Conservation (phyloP, 2,329 filamentous ascomycete genomes). For the Colletotrichum sp. region DNA sequence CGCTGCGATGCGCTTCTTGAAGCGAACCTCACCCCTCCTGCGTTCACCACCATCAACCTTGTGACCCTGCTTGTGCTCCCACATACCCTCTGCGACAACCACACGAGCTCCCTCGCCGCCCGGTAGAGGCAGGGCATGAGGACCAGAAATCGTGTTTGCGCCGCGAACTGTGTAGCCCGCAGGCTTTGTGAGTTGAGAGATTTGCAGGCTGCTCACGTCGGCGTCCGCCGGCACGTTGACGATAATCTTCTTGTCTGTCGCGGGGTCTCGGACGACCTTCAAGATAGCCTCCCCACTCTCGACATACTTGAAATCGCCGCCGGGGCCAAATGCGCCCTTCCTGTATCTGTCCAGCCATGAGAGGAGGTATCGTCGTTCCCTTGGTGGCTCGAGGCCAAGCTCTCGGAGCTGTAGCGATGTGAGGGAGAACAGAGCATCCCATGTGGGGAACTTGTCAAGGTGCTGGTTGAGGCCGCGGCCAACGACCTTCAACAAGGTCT, state of each 20-base stretch:
- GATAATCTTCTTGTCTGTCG: slow-evolving; percentile 52
- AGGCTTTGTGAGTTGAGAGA: slow-evolving; percentile 34
- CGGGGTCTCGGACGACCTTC: slow-evolving; percentile 48
- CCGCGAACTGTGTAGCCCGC: slow-evolving; percentile 70
- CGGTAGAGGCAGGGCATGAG: slow-evolving; percentile 73
- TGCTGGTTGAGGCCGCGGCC: slow-evolving; percentile 85
- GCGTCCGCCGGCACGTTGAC: slow-evolving; percentile 59
- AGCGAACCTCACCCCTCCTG: slow-evolving; percentile 81
- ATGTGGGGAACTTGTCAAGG: slow-evolving; percentile 84
- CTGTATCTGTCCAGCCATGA: slow-evolving; percentile 88
- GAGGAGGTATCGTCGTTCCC: slow-evolving; percentile 82
- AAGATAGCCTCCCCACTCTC: slow-evolving; percentile 58
- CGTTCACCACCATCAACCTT: slow-evolving; percentile 98
- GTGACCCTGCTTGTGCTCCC: slow-evolving; percentile 84
- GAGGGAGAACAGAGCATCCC: slow-evolving; percentile 88
- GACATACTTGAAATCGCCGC: slow-evolving; percentile 81
- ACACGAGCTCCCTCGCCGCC: slow-evolving; percentile 69
- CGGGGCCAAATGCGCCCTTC: slow-evolving; percentile 77
- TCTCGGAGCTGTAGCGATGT: slow-evolving; percentile 79
- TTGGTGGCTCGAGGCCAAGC: slow-evolving; percentile 84
- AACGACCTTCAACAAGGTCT: slow-evolving; percentile 88
- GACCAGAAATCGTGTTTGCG: slow-evolving; percentile 74
- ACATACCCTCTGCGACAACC: slow-evolving; percentile 82
- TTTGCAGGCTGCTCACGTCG: slow-evolving; percentile 28
- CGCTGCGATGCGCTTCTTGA: slow-evolving; percentile 83